These are phyloP conservation scores for Paraconiothyrium sp. DNA, from an alignment of 2,329 filamentous ascomycete species.

Conservation along the genomic window DNA sequence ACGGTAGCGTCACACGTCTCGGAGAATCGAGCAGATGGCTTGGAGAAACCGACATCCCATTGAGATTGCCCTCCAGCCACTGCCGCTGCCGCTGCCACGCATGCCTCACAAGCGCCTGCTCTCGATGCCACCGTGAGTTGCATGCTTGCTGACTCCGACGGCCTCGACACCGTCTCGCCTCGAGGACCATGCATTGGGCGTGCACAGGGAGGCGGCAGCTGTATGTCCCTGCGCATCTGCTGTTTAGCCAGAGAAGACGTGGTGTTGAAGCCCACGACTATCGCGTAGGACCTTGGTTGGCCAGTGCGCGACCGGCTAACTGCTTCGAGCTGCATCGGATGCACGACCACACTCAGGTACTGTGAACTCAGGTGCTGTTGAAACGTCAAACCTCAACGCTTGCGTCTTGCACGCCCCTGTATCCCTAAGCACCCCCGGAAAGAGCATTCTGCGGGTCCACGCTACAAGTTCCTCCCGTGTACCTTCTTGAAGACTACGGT, in stretches of 20 bases:
- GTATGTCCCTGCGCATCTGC: not conserved
- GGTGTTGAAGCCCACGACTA: slow-evolving; percentile 10
- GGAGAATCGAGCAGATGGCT: slow-evolving; percentile 20
- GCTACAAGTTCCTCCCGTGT: too few species aligned
- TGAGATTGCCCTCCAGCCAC: slow-evolving; percentile 23
- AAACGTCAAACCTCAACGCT: too few species aligned
- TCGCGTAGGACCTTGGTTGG: slow-evolving; percentile 12
- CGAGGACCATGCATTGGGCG: not conserved
- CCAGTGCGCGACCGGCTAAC: slow-evolving; percentile 22
- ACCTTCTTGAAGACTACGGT: not conserved
- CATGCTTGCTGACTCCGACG: not conserved
- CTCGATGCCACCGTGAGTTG: slow-evolving; percentile 11
- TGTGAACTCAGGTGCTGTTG: too few species aligned
- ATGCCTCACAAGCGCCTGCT: slow-evolving; percentile 27
- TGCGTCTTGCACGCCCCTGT: too few species aligned
- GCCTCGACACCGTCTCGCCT: not conserved
- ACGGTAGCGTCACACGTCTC: slow-evolving; percentile 20
- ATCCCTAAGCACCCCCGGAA: too few species aligned
- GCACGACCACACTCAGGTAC: too few species aligned
- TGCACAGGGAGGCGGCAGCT: too few species aligned
- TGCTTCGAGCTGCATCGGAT: slow-evolving; percentile 8
- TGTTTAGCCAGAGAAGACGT: slow-evolving; percentile 18
- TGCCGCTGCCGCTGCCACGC: slow-evolving; percentile 14
- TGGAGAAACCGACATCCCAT: slow-evolving; percentile 20
- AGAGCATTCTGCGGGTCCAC: too few species aligned